Evolutionary conservation across 257 asterid species (phyloP), one percentile per base, ranked within the genome.

Genomic region (Voacanga thouarsii): DNA sequence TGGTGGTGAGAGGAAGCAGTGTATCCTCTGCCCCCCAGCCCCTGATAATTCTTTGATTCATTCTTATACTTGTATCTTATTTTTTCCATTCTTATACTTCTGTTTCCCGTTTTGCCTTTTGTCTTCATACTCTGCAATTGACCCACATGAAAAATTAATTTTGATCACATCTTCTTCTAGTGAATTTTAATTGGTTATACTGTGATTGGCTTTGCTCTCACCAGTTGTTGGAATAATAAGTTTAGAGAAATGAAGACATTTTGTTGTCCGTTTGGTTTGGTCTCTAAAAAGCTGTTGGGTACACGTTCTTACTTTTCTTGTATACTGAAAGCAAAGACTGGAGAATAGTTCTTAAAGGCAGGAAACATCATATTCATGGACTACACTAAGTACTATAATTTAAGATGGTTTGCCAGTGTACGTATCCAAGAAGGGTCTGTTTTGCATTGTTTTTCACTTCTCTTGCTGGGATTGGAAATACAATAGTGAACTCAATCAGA

Each of bases 1-100:
- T 92, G 94, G 94, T 85, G 87, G 92, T 90, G 88, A 87, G 44
- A 45, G 59, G 44, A 74, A 55, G 16, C 41, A 43, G 57, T 77
- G 33, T 12, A 65, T 37, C 61, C 12, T 51, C 50, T 8, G 64
- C n/a, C n/a, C 11, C 11, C 11, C 51, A 8, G 30, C 33, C 16
- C 5, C 12, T 26, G 33, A 63, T 9, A 26, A 60, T 63, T 77
- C 49, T 55, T 77, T 63, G 33, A 71, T 71, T 63, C 74, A 23
- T 43, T 51, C 39, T 26, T 49, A 59, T 75, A 30, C 56, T n/a
- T 66, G n/a, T n/a, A n/a, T n/a, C n/a, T n/a, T n/a, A 71, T 77
- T 10, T 37, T n/a, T 64, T 23, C 30, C 28, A 49, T 9, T 2
- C 33, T 28, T 49, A n/a, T 49, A 24, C 23, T 30, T 50, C 30